Evolutionary conservation across 371 early-diverging fungal species (phyloP).

Genomic region (Blastocladiella emersonii): DNA sequence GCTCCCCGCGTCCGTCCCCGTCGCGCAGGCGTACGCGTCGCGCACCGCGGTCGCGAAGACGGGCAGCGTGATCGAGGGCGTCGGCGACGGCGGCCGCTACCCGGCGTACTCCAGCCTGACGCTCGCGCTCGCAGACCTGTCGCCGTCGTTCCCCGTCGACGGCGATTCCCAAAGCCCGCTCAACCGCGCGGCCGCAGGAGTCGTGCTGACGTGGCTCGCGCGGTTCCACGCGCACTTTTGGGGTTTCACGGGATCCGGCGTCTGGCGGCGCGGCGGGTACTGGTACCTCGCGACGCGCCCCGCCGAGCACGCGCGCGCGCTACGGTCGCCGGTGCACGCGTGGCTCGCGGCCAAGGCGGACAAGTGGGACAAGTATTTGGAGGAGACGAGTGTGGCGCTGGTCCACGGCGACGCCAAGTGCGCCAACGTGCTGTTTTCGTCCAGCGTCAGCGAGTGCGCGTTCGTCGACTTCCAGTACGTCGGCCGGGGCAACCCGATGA

Average conservation of each 20-base stretch:
- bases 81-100: background rate
- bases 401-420: constrained; percentile 2
- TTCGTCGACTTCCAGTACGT: constrained; percentile 1
- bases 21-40: too few species aligned
- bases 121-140: background rate
- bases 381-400: background rate
- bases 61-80: background rate
- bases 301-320: background rate
- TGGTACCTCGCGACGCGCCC: constrained; percentile 1
- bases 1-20: background rate
- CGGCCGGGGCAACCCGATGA: background rate
- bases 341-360: background rate
- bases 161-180: background rate
- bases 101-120: background rate
- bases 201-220: background rate
- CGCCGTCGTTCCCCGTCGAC: background rate
- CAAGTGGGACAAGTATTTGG: background rate
- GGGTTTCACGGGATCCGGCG: too few species aligned
- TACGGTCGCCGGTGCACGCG: background rate
- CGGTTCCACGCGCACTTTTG: background rate
- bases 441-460: background rate
- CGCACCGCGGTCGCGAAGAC: too few species aligned
- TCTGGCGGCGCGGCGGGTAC: background rate
- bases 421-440: background rate
- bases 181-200: background rate